Conservation (phyloP, 768 basidiomycete genomes). For the Phlebiopsis gigantea region DNA sequence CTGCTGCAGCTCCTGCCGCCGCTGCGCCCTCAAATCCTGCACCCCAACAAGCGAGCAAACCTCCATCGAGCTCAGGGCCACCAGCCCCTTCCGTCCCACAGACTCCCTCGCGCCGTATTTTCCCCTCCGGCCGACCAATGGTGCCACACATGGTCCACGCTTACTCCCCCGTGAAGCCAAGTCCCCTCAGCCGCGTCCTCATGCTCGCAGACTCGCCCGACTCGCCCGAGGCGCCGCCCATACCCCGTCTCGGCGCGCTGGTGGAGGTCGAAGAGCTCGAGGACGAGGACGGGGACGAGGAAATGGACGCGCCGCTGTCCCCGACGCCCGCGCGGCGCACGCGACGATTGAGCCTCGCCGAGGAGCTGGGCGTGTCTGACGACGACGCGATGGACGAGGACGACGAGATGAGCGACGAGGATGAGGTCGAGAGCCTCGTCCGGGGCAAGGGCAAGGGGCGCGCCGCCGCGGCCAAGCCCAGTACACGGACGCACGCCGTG, state of each 20-base stretch:
- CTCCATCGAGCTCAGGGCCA: neutral
- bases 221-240: slow-evolving; percentile 13
- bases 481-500: neutral
- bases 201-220: slow-evolving; percentile 55
- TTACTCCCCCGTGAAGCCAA: slow-evolving; percentile 77
- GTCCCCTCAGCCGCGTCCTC: slow-evolving; percentile 74
- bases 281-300: slow-evolving; percentile 12
- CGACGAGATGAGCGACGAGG: slow-evolving; percentile 3
- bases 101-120: slow-evolving; percentile 17
- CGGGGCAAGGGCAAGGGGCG: slow-evolving; percentile 10
- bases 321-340: slow-evolving; percentile 9
- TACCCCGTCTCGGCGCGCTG: slow-evolving; percentile 17
- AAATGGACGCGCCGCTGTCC: slow-evolving; percentile 10
- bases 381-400: slow-evolving; percentile 29
- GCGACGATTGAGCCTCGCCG: slow-evolving; percentile 26
- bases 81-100: slow-evolving; percentile 12
- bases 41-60: neutral
- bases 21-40: neutral
- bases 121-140: slow-evolving; percentile 45
- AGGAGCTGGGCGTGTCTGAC: slow-evolving; percentile 36
- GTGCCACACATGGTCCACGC: slow-evolving; percentile 70
- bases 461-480: neutral
- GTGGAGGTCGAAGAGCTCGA: slow-evolving; percentile 16
- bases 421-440: slow-evolving; percentile 9
- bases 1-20: neutral